phyloP scores from a whole-genome alignment of 306 rosid species.

The Vigna trinervia region DNA sequence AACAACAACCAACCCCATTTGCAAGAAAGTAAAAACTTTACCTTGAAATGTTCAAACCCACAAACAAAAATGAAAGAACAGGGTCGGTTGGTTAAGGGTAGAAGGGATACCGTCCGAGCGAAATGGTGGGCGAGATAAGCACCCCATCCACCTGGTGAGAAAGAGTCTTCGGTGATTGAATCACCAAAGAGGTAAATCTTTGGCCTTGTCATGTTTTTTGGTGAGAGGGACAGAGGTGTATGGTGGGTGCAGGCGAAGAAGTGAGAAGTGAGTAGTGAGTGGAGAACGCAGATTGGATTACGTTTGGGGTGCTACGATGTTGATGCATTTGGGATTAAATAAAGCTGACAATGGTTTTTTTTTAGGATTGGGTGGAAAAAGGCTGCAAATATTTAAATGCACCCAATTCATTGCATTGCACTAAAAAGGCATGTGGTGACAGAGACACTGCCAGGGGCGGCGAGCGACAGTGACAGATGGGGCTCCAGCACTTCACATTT shows the following conservation, averaged over 20 bases:
- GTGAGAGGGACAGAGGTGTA: neutral
- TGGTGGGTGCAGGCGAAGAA: neutral
- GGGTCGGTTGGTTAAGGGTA: neutral
- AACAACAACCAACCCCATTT: constrained; percentile 29
- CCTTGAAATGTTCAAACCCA: constrained; percentile 15
- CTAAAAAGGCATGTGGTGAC: constrained; percentile 21
- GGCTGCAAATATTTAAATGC: constrained; percentile 17
- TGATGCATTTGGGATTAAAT: neutral
- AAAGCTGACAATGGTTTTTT: neutral
- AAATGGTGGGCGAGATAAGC: constrained; percentile 81
- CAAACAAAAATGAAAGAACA: neutral
- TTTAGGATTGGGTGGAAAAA: constrained; percentile 28
- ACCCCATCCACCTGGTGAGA: constrained; percentile 81
- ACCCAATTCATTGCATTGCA: constrained; percentile 28
- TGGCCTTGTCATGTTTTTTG: constrained; percentile 57
- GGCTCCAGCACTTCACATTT: constrained; percentile 17
- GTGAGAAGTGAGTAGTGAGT: neutral
- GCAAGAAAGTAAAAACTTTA: constrained; percentile 24
- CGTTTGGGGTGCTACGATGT: constrained; percentile 2
- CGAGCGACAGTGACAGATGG: neutral
- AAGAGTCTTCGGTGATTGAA: constrained; percentile 82
- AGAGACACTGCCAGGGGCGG: constrained; percentile 29
- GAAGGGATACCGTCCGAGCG: constrained; percentile 62
- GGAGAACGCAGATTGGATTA: constrained; percentile 11
- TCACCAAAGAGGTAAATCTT: constrained; percentile 85